phyloP scores from a whole-genome alignment of 225 moss, liverwort and hornwort species.

The Neckera pumila region DNA sequence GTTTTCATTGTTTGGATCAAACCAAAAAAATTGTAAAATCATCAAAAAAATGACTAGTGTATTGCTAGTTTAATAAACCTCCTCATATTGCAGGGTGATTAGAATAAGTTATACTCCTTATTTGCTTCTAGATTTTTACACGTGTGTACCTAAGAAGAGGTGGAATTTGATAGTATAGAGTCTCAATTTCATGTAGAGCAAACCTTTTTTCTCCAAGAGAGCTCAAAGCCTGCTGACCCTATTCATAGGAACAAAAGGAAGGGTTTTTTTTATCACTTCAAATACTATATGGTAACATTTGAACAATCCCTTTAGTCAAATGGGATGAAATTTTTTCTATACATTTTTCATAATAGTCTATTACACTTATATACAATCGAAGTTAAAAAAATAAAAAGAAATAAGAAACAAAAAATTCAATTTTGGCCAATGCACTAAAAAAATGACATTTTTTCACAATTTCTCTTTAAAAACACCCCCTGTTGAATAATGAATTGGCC shows the following conservation, averaged over 20 bases:
- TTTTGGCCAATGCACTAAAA: background rate
- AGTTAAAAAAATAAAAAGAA: background rate
- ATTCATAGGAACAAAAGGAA: background rate
- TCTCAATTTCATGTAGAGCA: background rate
- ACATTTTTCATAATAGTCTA: background rate
- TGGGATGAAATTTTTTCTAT: background rate
- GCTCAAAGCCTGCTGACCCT: rapidly evolving
- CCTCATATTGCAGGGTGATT: background rate
- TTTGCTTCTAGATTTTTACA: background rate
- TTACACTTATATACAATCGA: rapidly evolving
- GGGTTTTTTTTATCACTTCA: background rate
- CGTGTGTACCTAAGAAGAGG: background rate
- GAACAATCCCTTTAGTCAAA: background rate
- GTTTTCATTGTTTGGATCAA: background rate
- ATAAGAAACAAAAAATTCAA: background rate
- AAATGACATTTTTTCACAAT: no score
- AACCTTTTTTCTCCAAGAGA: background rate
- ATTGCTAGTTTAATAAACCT: background rate
- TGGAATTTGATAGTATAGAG: background rate
- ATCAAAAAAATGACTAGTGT: no score
- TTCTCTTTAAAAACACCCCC: background rate
- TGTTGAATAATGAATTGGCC: no score
- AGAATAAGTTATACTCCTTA: background rate
- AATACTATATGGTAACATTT: background rate
- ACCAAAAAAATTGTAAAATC: background rate